Conservation (phyloP, 192 early-diverging fungal genomes). For the Backusella mclennaniae region DNA sequence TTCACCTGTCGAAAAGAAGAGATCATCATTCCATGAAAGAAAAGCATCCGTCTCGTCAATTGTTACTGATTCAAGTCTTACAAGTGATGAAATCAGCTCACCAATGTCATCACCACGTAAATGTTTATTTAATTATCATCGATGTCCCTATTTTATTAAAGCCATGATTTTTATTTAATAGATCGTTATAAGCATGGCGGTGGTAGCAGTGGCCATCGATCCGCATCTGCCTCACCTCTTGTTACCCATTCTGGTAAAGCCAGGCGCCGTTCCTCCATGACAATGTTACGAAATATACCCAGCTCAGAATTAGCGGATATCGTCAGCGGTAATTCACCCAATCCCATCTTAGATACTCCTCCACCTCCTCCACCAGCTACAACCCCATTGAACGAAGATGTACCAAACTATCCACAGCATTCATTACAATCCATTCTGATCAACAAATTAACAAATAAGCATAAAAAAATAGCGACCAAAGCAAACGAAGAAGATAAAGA, state of each 20-base stretch:
- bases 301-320: slow-evolving; percentile 38
- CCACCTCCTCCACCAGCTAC: slow-evolving; percentile 8
- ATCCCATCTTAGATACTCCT: slow-evolving; percentile 25
- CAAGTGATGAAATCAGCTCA: slow-evolving; percentile 21
- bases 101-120: slow-evolving; percentile 25
- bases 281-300: slow-evolving; percentile 37
- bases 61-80: slow-evolving; percentile 22
- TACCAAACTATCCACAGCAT: slow-evolving; percentile 6
- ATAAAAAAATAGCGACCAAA: not conserved
- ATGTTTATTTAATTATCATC: not conserved
- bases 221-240: slow-evolving; percentile 1
- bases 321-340: slow-evolving; percentile 35
- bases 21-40: slow-evolving; percentile 18
- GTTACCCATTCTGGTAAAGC: slow-evolving; percentile 5
- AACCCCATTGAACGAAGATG: not conserved
- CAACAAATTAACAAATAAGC: slow-evolving; percentile 20
- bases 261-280: slow-evolving; percentile 36
- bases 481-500: slow-evolving; percentile 22
- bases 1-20: slow-evolving; percentile 1
- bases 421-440: slow-evolving; percentile 19
- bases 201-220: not conserved
- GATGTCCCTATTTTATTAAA: not conserved
- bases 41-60: slow-evolving; percentile 22
- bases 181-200: not conserved
- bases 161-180: not conserved